Evolutionary conservation across 306 rosid species (phyloP).

Genomic region (Lathyrus sativus): DNA sequence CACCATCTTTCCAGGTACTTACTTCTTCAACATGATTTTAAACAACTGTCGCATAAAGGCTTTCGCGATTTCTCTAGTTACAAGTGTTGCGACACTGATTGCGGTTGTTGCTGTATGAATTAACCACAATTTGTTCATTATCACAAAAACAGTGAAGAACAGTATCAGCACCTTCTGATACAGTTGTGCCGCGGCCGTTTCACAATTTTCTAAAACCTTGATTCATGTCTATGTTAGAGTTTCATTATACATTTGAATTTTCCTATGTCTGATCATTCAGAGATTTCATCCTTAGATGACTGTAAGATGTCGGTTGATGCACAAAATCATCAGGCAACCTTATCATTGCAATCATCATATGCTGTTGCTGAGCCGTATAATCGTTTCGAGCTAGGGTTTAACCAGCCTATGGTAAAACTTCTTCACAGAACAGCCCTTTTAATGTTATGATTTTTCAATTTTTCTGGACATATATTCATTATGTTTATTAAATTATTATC

Average conservation of each 20-base stretch:
- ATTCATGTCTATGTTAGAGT: too few relatives aligned
- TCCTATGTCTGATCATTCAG: conserved; percentile 32
- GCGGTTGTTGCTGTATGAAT: too few relatives aligned
- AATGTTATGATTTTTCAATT: conserved; percentile 4
- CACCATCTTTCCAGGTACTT: conserved; percentile 76
- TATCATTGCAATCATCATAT: conserved; percentile 60
- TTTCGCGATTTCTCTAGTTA: too few relatives aligned
- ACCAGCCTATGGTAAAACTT: conserved; percentile 72
- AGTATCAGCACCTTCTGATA: too few relatives aligned
- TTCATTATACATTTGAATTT: conserved; percentile 12
- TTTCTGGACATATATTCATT: conserved; percentile 26
- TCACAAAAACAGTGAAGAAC: too few relatives aligned
- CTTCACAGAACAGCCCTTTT: conserved; percentile 1
- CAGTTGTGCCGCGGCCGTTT: too few relatives aligned
- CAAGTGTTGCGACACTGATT: too few relatives aligned
- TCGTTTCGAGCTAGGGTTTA: conserved; percentile 77
- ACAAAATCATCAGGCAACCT: conserved; percentile 52
- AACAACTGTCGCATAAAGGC: too few relatives aligned
- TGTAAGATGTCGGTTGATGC: conserved; percentile 58
- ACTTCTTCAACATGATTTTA: background rate
- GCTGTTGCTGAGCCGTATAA: conserved; percentile 43
- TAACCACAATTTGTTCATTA: too few relatives aligned
- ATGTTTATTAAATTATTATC: conserved; percentile 9
- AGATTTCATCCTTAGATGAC: conserved; percentile 51
- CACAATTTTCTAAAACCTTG: too few relatives aligned